Conservation (phyloP, 164 flowering plant species). For the Macadamia tetraphylla region DNA sequence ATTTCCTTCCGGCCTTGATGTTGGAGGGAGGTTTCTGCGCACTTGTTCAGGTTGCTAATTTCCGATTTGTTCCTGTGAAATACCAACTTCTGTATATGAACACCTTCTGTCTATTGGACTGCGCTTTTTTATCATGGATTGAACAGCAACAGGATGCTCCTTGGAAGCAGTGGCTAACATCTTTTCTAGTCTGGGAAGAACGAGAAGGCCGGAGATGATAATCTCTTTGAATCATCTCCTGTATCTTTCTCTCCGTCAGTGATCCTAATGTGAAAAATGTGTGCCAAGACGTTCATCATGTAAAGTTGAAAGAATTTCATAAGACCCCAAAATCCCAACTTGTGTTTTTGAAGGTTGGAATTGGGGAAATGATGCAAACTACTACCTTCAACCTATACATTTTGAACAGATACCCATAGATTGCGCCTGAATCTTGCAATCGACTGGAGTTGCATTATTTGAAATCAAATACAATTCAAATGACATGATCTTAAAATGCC, state of each 20-base stretch:
- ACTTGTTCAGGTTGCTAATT: constrained; percentile 67
- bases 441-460: too few species aligned
- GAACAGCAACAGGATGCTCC: constrained; percentile 82
- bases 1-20: constrained; percentile 70
- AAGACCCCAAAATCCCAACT: neutral
- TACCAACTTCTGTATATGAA: constrained; percentile 91
- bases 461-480: too few species aligned
- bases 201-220: constrained; percentile 23
- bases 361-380: neutral
- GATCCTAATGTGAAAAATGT: constrained; percentile 1
- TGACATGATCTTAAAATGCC: too few species aligned
- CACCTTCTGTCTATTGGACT: constrained; percentile 79
- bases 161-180: constrained; percentile 39
- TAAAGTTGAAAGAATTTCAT: constrained; percentile 1
- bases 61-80: constrained; percentile 71
- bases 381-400: neutral
- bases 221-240: neutral
- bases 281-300: constrained; percentile 6
- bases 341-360: neutral
- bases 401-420: neutral
- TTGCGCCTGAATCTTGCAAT: too few species aligned
- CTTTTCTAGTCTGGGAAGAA: constrained; percentile 32
- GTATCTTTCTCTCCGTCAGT: neutral
- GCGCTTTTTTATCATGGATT: constrained; percentile 72
- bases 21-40: constrained; percentile 90